Conservation (phyloP, 345 rosid species). For the Brassica cretica region DNA sequence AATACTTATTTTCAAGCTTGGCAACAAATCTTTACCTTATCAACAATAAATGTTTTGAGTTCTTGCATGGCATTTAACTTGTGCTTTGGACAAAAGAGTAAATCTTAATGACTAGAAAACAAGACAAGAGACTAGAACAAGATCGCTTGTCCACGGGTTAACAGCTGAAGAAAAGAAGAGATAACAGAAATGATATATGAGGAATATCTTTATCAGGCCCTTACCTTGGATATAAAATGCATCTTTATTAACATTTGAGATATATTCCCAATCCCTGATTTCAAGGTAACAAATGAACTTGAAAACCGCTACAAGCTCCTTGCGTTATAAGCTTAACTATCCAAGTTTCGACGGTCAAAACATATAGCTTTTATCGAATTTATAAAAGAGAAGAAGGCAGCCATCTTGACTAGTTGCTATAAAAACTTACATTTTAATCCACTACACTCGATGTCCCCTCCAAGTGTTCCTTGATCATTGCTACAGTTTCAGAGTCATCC, state of each 20-base stretch:
- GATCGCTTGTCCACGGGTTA: no score
- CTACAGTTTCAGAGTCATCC: slow-evolving; percentile 98
- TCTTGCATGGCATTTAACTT: no score
- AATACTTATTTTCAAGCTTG: background rate
- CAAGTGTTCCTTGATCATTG: slow-evolving; percentile 95
- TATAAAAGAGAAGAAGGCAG: background rate
- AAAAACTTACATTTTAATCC: slow-evolving; percentile 66
- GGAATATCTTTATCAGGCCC: background rate
- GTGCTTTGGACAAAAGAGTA: no score
- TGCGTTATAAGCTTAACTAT: slow-evolving; percentile 90
- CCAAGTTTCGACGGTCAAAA: slow-evolving; percentile 70
- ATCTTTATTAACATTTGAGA: slow-evolving; percentile 51
- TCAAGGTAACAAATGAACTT: slow-evolving; percentile 92
- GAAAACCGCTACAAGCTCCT: slow-evolving; percentile 99
- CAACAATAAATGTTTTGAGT: no score
- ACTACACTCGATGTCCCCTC: slow-evolving; percentile 89
- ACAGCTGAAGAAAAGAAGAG: background rate
- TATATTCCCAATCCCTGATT: slow-evolving; percentile 92
- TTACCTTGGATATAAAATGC: slow-evolving; percentile 98
- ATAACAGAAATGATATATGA: background rate
- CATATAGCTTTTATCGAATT: background rate
- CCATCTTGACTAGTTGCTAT: background rate
- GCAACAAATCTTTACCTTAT: slow-evolving; percentile 22
- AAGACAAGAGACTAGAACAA: no score
- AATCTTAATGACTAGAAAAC: no score